Percentiles rank a stretch among this genome's conserved stretches.
These are phyloP conservation scores for Apiospora phragmitis DNA, from an alignment of 2,329 filamentous ascomycete genomes.

Conservation along the genomic window DNA sequence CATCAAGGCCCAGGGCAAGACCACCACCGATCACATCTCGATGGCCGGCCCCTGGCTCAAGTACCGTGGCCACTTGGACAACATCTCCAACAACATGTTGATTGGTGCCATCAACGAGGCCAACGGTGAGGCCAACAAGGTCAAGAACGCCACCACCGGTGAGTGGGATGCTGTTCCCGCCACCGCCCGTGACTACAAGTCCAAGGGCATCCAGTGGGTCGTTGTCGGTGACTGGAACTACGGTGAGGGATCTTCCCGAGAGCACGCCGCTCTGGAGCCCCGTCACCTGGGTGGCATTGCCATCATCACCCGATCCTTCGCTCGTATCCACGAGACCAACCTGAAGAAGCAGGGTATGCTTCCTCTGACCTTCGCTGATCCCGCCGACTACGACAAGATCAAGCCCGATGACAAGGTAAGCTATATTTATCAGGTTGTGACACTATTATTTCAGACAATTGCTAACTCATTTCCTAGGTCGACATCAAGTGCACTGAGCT, in stretches of 20 bases:
- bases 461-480: constrained; percentile 47
- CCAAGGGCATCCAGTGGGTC: constrained; percentile 93
- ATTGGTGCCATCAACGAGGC: constrained; percentile 96
- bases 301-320: constrained; percentile 94
- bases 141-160: constrained; percentile 85
- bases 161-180: constrained; percentile 87
- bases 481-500: constrained; percentile 88
- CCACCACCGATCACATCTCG: constrained; percentile 95
- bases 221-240: constrained; percentile 99
- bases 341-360: constrained; percentile 99
- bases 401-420: constrained; percentile 75
- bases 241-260: constrained; percentile 94
- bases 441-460: constrained; percentile 1
- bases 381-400: constrained; percentile 97
- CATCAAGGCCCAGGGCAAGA: constrained; percentile 96
- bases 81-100: constrained; percentile 99
- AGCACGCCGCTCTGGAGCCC: constrained; percentile 97
- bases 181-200: constrained; percentile 97
- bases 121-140: constrained; percentile 96
- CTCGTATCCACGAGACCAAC: constrained; percentile 99
- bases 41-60: constrained; percentile 98
- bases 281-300: constrained; percentile 95
- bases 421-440: constrained; percentile 33
- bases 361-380: constrained; percentile 91
- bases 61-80: constrained; percentile 98